Conservation (phyloP, 192 early-diverging fungal genomes). For the Rhizoclosmatium globosum region DNA sequence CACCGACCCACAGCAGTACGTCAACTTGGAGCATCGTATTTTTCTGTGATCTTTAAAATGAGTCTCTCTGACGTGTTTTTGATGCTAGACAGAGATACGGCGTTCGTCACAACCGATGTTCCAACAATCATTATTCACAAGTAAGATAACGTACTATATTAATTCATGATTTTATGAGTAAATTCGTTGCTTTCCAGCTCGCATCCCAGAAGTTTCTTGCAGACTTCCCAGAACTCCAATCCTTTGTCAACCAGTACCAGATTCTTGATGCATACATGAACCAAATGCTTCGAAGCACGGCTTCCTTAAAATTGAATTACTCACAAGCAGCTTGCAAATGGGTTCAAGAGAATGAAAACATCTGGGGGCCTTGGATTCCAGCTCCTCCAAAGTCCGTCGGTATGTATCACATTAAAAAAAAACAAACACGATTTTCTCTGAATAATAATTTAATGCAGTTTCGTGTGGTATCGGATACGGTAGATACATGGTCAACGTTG, state of each 20-base stretch:
- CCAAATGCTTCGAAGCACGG: slow-evolving; percentile 11
- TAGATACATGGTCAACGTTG: not conserved
- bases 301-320: not conserved
- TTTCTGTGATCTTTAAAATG: not conserved
- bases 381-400: slow-evolving; percentile 15
- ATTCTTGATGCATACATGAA: slow-evolving; percentile 7
- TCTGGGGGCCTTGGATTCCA: slow-evolving; percentile 27
- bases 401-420: not conserved
- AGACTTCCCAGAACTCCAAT: slow-evolving; percentile 18
- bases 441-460: not conserved
- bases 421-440: not conserved
- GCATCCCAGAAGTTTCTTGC: slow-evolving; percentile 6
- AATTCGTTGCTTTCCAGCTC: not conserved
- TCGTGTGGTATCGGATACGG: slow-evolving; percentile 14
- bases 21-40: not conserved
- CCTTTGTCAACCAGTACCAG: slow-evolving; percentile 8
- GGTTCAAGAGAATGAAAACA: slow-evolving; percentile 1
- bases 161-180: too few relatives aligned
- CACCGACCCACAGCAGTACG: slow-evolving; percentile 3
- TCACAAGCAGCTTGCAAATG: slow-evolving; percentile 11
- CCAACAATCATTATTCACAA: slow-evolving; percentile 30
- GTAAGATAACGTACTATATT: too few relatives aligned
- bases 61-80: not conserved
- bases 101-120: slow-evolving; percentile 22
- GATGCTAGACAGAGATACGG: not conserved